Base-by-base conservation (phyloP, 208 protist genomes). In the Acanthamoeba culbertsoni region DNA sequence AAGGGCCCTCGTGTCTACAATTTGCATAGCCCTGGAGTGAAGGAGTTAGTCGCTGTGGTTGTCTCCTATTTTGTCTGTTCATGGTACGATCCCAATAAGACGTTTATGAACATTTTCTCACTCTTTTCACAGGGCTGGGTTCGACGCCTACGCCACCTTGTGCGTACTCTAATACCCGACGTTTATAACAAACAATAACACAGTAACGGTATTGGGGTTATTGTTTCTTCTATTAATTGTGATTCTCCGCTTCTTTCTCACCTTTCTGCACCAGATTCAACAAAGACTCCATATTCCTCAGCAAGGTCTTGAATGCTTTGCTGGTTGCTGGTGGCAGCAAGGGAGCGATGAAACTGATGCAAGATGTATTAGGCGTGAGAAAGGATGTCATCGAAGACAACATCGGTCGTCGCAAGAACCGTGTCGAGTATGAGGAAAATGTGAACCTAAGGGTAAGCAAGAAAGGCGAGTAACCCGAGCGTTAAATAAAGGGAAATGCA, bases 381-480 rank as follows among this genome's bases (percentile, higher is more conserved):
- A 75, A 75, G 63, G 63, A 75, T n/a, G 35, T 75, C 63, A 75
- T 75, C 31, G 63, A 75, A n/a, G 28, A 75, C 63, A 75, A 75
- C 63, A 75, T 75, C 63, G 63, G 42, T 33, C 63, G 63, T 33
- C 63, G 35, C 63, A 75, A 75, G 63, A 35, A 43, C 63, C 63
- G 63, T n/a, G 37, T 75, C 63, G 18, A 35, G 31, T 75, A 14
- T 18, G 63, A 75, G 63, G 33, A 75, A 33, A 75, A 40, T 33
- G 63, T 75, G 20, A 75, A 43, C 63, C 63, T 75, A 26, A 35
- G 42, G 63, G 63, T 43, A 26, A 75, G 31, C 63, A 75, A 75
- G 63, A 42, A 0, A 5, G 63, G 26, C 14, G 63, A 75, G 28
- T 75, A 43, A 40, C 48, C 48, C 48, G 18, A 8, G 6, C 53